These are phyloP conservation scores for Hericium rajendrae DNA, from an alignment of 768 basidiomycete species.

Conservation along the genomic window DNA sequence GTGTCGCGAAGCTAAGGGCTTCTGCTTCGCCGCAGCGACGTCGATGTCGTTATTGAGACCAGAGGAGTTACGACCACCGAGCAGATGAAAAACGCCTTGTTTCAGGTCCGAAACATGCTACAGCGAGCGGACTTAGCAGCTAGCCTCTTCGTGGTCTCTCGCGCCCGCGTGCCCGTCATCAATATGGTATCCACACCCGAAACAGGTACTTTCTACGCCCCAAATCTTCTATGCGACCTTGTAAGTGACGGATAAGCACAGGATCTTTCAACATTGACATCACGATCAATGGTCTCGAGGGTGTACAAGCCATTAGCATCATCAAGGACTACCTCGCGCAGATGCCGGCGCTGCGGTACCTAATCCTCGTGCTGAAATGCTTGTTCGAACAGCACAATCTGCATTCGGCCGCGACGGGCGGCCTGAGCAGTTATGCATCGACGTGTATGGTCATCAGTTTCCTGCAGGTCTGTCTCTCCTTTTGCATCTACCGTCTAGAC, in stretches of 20 bases:
- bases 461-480: conserved; percentile 41
- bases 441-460: conserved; percentile 59
- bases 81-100: conserved; percentile 33
- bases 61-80: conserved; percentile 21
- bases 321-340: conserved; percentile 42
- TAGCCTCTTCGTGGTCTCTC: conserved; percentile 34
- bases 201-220: conserved; percentile 22
- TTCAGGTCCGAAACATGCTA: conserved; percentile 38
- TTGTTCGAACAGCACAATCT: conserved; percentile 48
- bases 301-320: conserved; percentile 39
- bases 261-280: conserved; percentile 57
- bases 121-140: conserved; percentile 33
- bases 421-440: conserved; percentile 58
- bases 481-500: neutral
- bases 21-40: conserved; percentile 35
- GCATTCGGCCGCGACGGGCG: conserved; percentile 54
- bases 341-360: conserved; percentile 48
- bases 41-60: conserved; percentile 45
- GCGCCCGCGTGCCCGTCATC: conserved; percentile 55
- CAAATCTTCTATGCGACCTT: neutral
- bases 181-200: conserved; percentile 40
- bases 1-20: neutral
- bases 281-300: conserved; percentile 53
- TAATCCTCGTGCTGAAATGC: conserved; percentile 54
- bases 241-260: conserved; percentile 14